Conservation (phyloP, 441 rosid genomes). For the Populus trichocarpa region DNA sequence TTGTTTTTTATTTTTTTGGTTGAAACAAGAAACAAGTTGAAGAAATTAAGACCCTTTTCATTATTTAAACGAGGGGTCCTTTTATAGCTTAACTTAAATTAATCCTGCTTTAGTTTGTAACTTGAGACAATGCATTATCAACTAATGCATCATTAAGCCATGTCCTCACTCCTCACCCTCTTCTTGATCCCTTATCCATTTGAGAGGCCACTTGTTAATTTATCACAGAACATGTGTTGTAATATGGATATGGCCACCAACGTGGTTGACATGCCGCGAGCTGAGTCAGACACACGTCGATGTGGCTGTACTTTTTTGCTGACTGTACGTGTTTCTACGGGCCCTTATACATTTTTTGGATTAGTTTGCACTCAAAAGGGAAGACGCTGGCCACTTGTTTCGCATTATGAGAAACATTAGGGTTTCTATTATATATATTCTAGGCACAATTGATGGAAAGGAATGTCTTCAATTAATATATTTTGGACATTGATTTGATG, state of each 20-base stretch:
- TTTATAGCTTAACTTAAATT: background rate
- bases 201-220: background rate
- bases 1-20: no score
- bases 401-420: background rate
- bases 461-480: background rate
- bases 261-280: conserved; percentile 14
- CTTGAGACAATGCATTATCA: background rate
- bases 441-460: background rate
- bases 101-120: background rate
- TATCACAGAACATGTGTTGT: background rate
- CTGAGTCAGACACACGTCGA: conserved; percentile 20
- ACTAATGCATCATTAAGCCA: background rate
- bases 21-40: background rate
- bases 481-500: background rate
- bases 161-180: background rate
- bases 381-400: background rate
- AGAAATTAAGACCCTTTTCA: background rate
- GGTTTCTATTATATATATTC: background rate
- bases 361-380: background rate
- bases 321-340: background rate
- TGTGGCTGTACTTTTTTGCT: conserved; percentile 8
- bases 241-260: background rate
- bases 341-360: background rate
- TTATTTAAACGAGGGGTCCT: background rate
- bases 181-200: conserved; percentile 2